phyloP scores from a whole-genome alignment of 495 filamentous ascomycete species.

The Podospora australis region DNA sequence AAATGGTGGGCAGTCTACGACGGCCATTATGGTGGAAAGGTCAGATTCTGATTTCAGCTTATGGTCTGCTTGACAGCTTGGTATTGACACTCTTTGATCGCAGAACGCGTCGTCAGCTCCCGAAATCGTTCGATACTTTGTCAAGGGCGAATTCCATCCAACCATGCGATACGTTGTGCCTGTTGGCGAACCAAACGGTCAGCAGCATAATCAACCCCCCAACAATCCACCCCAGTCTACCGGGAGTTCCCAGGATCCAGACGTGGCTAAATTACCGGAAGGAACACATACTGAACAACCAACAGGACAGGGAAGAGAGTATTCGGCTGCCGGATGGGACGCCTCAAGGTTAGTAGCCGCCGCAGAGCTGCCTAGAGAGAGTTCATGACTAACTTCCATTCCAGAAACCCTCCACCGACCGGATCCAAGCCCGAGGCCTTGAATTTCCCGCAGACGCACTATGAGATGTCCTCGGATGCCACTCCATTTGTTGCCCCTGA shows the following conservation, averaged over 20 bases:
- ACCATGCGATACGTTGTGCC: constrained; percentile 21
- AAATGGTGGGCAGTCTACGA: constrained; percentile 94
- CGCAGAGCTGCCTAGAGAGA: neutral
- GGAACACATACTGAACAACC: neutral
- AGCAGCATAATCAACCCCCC: constrained; percentile 21
- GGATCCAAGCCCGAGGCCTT: constrained; percentile 71
- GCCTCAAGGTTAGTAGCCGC: constrained; percentile 32
- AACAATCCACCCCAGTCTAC: no score
- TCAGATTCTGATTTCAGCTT: constrained; percentile 23
- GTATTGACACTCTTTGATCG: no score
- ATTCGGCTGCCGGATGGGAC: constrained; percentile 31
- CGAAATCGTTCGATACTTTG: constrained; percentile 45
- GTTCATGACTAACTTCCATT: constrained; percentile 5
- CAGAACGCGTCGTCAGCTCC: no score
- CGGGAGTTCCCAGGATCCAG: no score
- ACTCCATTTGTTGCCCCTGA: constrained; percentile 66
- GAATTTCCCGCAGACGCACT: constrained; percentile 64
- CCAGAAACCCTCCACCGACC: constrained; percentile 65
- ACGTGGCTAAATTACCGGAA: no score
- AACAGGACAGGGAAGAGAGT: neutral
- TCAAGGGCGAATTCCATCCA: constrained; percentile 50
- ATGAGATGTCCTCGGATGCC: constrained; percentile 67
- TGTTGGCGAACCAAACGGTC: constrained; percentile 27
- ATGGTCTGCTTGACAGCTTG: no score
- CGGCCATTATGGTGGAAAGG: constrained; percentile 61